Evolutionary conservation across 2,329 filamentous ascomycete species (phyloP).

Genomic region (Drechslerella stenobrocha): DNA sequence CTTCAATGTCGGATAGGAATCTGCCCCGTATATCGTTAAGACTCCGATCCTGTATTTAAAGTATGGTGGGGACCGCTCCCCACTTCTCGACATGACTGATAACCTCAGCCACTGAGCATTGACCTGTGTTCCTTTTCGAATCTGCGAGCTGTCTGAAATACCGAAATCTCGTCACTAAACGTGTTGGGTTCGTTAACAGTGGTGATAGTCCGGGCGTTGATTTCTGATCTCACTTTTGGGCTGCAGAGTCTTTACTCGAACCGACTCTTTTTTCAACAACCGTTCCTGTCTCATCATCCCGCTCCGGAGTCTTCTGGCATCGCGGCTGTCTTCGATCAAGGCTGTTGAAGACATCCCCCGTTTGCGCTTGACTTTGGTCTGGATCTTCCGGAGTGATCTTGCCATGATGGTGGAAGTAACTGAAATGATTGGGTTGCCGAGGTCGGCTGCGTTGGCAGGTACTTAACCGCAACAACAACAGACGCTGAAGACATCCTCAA

Average conservation of each 20-base stretch:
- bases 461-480: too few species aligned
- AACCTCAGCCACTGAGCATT: constrained; percentile 15
- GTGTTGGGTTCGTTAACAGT: neutral
- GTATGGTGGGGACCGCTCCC: neutral
- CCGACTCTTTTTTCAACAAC: constrained; percentile 18
- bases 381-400: constrained; percentile 39
- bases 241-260: constrained; percentile 25
- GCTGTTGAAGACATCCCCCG: constrained; percentile 29
- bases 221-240: constrained; percentile 22
- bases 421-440: too few species aligned
- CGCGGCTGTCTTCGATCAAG: constrained; percentile 37
- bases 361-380: constrained; percentile 34
- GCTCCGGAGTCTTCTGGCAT: constrained; percentile 30
- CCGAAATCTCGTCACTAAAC: constrained; percentile 26
- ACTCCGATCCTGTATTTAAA: too few species aligned
- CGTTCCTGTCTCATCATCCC: constrained; percentile 37
- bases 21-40: neutral
- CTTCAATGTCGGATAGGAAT: constrained; percentile 25
- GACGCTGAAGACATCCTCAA: too few species aligned
- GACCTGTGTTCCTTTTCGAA: neutral
- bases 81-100: constrained; percentile 27
- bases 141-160: constrained; percentile 24
- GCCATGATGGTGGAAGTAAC: constrained; percentile 22
- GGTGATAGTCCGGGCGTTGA: too few species aligned
- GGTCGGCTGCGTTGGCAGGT: too few species aligned